Evolutionary conservation across 257 asterid species (phyloP), one percentile per base, ranked within the genome.

Genomic region (Petunia axillaris): DNA sequence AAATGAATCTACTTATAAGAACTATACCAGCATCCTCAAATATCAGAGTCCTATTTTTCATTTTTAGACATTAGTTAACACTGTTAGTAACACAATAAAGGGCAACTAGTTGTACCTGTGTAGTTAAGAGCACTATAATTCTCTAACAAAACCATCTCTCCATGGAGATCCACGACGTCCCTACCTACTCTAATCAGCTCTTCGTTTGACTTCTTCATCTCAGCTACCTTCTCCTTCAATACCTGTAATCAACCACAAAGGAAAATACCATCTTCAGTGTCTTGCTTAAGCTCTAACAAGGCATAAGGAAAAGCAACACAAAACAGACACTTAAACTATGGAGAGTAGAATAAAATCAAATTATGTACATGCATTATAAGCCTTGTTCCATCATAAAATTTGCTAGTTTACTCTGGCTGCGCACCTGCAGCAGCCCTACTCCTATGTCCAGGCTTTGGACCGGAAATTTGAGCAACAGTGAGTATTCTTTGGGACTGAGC

Each of bases 51-150:
- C 15, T 3, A 13, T 5, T 54, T 53, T 53, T 1, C n/a, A 54
- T 54, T 55, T 9, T 50, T 59, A 16, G 64, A 16, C 11, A 59
- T 16, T 59, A 8, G 36, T n/a, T 5, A 57, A 57, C 63, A 57
- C 5, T 57, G 63, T 57, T n/a, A 57, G 8, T 57, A 1, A 57
- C 36, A 15, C 25, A 67, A 66, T 40, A 39, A 1, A 80, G 60
- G 40, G 36, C 4, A 11, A 80, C 37, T 66, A 43, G 60, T 37
- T 71, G 71, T 76, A 93, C 98, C 98, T 84, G 93, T 90, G 85
- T 93, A 94, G 87, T 92, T 92, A 78, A 94, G 97, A 82, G 92
- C 94, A 82, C 97, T 94, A 85, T 94, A 94, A 82, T 94, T 93
- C 80, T 90, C 94, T 85, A 94, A 79, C 81, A 93, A 83, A 81